A percentile compares a stretch with the other conserved stretches of the same genome.
These are phyloP conservation scores for Triticum aestivum DNA, from an alignment of 176 grass and related monocot species.

Conservation along the genomic window IWGSC_CS_RefSeq_v2.1 NC_057806.1:485834873-485835372, in stretches of 20 bases:
- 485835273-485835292: neutral
- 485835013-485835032: slow-evolving; percentile 30
- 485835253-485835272: neutral
- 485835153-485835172: neutral
- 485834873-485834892: slow-evolving; percentile 88
- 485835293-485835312: neutral
- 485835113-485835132: neutral
- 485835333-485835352: neutral
- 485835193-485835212: neutral
- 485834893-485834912: slow-evolving; percentile 74
- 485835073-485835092: slow-evolving; percentile 34
- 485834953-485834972: slow-evolving; percentile 73
- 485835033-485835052: slow-evolving; percentile 19
- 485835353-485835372: neutral
- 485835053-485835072: slow-evolving; percentile 15
- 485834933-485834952: slow-evolving; percentile 69
- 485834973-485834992: slow-evolving; percentile 61
- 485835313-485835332: neutral
- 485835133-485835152: neutral
- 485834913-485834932: slow-evolving; percentile 79
- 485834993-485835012: slow-evolving; percentile 55
- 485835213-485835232: neutral
- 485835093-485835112: slow-evolving; percentile 13
- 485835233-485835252: neutral
- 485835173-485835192: slow-evolving; percentile 20